Percentiles rank a stretch among this genome's conserved stretches.
phyloP scores from a whole-genome alignment of 148 eudicot species.

The Camellia lanceoleosa region DNA sequence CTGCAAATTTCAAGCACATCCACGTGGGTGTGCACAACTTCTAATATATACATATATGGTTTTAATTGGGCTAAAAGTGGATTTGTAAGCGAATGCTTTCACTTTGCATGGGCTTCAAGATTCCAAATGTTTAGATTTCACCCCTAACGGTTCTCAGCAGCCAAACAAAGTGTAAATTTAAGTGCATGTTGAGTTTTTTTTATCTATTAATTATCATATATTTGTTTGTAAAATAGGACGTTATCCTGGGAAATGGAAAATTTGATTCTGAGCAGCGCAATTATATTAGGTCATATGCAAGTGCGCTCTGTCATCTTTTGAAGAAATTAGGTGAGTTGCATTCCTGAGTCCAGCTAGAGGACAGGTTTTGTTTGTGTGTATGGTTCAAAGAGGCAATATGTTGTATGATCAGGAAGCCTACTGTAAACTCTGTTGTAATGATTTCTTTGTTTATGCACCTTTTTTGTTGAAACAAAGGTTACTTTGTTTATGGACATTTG shows the following conservation, averaged over 20 bases:
- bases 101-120: background rate
- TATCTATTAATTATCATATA: background rate
- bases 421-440: background rate
- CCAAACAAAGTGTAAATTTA: background rate
- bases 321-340: conserved; percentile 60
- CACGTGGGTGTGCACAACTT: no score
- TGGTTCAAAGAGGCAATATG: background rate
- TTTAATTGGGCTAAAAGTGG: background rate
- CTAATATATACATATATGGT: background rate
- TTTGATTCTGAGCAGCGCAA: conserved; percentile 43
- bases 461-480: no score
- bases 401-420: background rate
- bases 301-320: conserved; percentile 65
- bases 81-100: background rate
- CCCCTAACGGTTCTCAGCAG: background rate
- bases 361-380: background rate
- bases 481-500: no score
- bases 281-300: conserved; percentile 46
- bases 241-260: conserved; percentile 31
- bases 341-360: background rate
- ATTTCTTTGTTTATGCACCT: background rate
- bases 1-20: no score
- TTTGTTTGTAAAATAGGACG: conserved; percentile 21
- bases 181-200: background rate
- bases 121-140: no score